Evolutionary conservation across 768 basidiomycete genomes (phyloP), one percentile per base, ranked within the genome.

Genomic region (Suillus spraguei): DNA sequence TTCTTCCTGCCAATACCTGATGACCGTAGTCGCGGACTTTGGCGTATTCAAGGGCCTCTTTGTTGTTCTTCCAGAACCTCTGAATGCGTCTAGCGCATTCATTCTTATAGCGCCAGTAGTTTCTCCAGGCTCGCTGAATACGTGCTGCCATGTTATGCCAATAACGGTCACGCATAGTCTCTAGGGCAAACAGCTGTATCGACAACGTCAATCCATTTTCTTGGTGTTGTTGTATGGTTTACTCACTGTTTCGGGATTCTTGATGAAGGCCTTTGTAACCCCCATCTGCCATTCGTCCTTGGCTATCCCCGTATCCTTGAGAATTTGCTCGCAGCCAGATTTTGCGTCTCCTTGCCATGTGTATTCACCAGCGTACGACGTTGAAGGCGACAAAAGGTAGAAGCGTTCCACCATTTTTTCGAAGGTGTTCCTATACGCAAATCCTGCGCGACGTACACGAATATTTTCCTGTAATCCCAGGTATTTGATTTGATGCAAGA

Each of bases 221-320:
- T 28, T 4, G 10, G 13, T 41, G 39, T 17, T 1, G 16, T 32
- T 41, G 56, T 28, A 58, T 20, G 17, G 39, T 28, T 47, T 14
- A 72, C 87, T 66, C 74, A 96, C 94, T 22, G 97, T 99, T 76
- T 99, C 97, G 0, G 97, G 97, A 72, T 96, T 98, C 83, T 99
- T 99, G 78, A 99, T 99, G 76, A 99, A 99, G 0, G 97, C 97
- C 72, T 99, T 99, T 2, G 96, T 97, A 4, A 90, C 87, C 60
- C 97, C 97, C 96, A 99, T 97, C 76, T 99, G 97, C 97, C 97
- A 99, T 75, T 99, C 97, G 59, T 99, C 97, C 69, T 87, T 90
- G 7, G 93, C 86, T 69, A 99, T 99, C 33, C 97, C 97, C 14
- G 95, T 97, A 71, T 99, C 97, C 66, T 86, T 92, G 59, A 99